Conservation (phyloP, 2,329 filamentous ascomycete genomes). For the Colletotrichum siamense region DNA sequence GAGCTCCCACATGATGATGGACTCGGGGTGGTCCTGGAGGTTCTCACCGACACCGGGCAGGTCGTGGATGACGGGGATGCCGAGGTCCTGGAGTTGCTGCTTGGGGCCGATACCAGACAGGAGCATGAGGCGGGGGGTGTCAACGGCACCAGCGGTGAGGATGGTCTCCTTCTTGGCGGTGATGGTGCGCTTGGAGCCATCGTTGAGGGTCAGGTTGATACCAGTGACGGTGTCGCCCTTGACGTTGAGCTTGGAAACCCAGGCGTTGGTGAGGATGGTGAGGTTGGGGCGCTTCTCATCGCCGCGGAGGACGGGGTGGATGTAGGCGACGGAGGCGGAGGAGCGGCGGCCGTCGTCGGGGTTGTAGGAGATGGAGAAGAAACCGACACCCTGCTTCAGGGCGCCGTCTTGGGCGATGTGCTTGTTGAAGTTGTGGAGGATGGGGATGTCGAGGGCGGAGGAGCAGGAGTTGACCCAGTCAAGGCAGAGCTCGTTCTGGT, state of each 20-base stretch:
- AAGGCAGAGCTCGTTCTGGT: constrained; percentile 89
- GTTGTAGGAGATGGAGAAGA: constrained; percentile 92
- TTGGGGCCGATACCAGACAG: constrained; percentile 63
- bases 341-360: constrained; percentile 85
- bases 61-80: constrained; percentile 61
- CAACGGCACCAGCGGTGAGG: constrained; percentile 79
- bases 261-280: constrained; percentile 85
- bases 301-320: constrained; percentile 86
- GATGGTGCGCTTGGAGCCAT: constrained; percentile 61
- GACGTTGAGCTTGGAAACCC: constrained; percentile 84
- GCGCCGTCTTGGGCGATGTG: constrained; percentile 78
- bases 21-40: constrained; percentile 63
- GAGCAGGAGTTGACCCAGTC: constrained; percentile 89
- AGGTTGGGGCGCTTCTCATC: constrained; percentile 85
- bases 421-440: constrained; percentile 86
- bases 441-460: constrained; percentile 77
- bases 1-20: constrained; percentile 75
- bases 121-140: constrained; percentile 74
- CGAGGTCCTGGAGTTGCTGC: constrained; percentile 56
- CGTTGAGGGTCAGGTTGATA: constrained; percentile 68
- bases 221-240: constrained; percentile 73
- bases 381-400: constrained; percentile 79
- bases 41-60: constrained; percentile 67
- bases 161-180: constrained; percentile 68
- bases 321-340: constrained; percentile 89